Percentiles rank a stretch among this genome's conserved stretches.
Evolutionary conservation across 1,284 basidiomycete species (phyloP).

Genomic region (Austropuccinia psidii): DNA sequence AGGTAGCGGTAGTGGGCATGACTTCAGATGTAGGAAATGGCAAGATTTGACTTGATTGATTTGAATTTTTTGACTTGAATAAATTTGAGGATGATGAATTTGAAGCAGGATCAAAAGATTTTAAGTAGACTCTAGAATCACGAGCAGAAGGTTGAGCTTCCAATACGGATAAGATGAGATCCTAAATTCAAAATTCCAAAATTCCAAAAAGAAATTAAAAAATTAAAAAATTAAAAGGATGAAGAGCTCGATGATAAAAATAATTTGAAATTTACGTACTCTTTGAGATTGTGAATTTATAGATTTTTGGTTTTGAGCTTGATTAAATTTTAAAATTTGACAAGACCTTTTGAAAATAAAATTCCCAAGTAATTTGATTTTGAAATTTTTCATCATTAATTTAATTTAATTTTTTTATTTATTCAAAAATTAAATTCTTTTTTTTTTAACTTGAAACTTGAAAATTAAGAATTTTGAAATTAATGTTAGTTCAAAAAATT

Average conservation of each 20-base stretch:
- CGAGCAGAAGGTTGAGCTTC: constrained; percentile 84
- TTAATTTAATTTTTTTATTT: no score
- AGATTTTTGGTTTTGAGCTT: no score
- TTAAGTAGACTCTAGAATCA: constrained; percentile 82
- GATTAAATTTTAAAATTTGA: no score
- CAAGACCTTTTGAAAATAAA: no score
- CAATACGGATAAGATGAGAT: constrained; percentile 91
- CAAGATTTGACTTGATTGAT: constrained; percentile 31
- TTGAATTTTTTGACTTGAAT: constrained; percentile 37
- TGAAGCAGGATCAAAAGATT: constrained; percentile 60
- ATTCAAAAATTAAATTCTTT: no score
- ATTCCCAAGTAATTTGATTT: no score
- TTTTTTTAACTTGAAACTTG: no score
- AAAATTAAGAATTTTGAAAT: no score
- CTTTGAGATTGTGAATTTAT: background rate
- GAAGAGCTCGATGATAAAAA: background rate
- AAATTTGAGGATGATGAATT: constrained; percentile 39
- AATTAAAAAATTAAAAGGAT: background rate
- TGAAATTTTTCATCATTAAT: no score
- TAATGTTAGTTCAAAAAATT: no score
- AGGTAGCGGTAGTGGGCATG: constrained; percentile 43
- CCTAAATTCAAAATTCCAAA: constrained; percentile 54
- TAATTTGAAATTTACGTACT: background rate
- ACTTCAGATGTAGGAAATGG: constrained; percentile 41
- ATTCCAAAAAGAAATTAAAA: background rate